Evolutionary conservation across 768 basidiomycete species (phyloP).

Genomic region (Austroboletus festivus): DNA sequence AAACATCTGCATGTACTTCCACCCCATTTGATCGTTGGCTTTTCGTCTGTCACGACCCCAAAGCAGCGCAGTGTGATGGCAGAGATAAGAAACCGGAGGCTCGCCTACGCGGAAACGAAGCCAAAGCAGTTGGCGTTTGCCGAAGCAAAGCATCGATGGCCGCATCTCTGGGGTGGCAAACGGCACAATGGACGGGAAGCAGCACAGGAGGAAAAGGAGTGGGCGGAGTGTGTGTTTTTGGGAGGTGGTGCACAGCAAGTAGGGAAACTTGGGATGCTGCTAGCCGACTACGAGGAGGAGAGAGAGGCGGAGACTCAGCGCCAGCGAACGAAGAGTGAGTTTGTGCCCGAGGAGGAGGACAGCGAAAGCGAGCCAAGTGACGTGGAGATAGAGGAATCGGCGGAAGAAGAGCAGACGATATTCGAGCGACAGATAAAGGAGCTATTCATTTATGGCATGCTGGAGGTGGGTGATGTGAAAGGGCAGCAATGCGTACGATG

Average conservation of each 20-base stretch:
- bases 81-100: slow-evolving; percentile 68
- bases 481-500: not conserved
- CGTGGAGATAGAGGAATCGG: slow-evolving; percentile 42
- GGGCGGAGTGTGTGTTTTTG: slow-evolving; percentile 65
- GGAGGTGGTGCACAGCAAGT: slow-evolving; percentile 54
- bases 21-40: slow-evolving; percentile 51
- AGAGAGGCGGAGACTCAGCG: slow-evolving; percentile 61
- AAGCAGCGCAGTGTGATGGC: slow-evolving; percentile 64
- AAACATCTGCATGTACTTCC: slow-evolving; percentile 62
- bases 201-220: slow-evolving; percentile 63
- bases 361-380: slow-evolving; percentile 44
- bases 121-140: slow-evolving; percentile 56
- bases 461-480: slow-evolving; percentile 51
- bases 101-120: slow-evolving; percentile 53
- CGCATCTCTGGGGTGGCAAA: slow-evolving; percentile 61
- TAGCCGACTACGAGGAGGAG: slow-evolving; percentile 77
- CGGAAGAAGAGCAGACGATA: slow-evolving; percentile 44
- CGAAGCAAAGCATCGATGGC: slow-evolving; percentile 58
- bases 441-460: slow-evolving; percentile 69
- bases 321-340: slow-evolving; percentile 38
- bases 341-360: slow-evolving; percentile 60
- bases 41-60: slow-evolving; percentile 47
- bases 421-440: slow-evolving; percentile 68
- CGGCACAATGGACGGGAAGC: slow-evolving; percentile 49
- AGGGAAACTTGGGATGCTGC: slow-evolving; percentile 63